phyloP scores from a whole-genome alignment of 2,329 filamentous ascomycete species.

The Xylariaceae sp. region DNA sequence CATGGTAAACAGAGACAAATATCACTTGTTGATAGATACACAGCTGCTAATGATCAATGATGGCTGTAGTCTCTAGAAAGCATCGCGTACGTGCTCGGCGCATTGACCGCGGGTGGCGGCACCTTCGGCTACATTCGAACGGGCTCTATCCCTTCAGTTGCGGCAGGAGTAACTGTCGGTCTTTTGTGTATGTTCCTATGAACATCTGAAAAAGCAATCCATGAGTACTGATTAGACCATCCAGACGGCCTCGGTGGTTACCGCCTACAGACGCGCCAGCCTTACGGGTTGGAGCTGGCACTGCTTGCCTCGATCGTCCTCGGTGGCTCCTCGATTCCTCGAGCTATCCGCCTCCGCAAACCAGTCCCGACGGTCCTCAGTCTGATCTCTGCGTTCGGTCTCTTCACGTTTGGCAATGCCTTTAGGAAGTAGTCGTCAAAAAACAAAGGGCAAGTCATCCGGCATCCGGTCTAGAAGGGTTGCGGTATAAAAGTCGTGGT shows the following conservation, averaged over 20 bases:
- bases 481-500: not conserved
- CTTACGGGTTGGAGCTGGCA: constrained; percentile 84
- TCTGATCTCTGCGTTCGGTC: constrained; percentile 69
- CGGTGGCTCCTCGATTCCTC: constrained; percentile 75
- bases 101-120: constrained; percentile 80
- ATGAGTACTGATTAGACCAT: constrained; percentile 11
- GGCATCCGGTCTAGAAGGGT: not conserved
- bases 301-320: constrained; percentile 82
- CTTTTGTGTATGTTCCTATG: constrained; percentile 45
- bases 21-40: not conserved
- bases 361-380: constrained; percentile 77
- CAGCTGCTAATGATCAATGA: constrained; percentile 24
- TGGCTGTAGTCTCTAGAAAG: constrained; percentile 38
- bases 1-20: constrained; percentile 20
- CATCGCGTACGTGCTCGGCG: constrained; percentile 72
- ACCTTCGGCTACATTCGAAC: constrained; percentile 81
- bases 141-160: constrained; percentile 78
- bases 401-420: constrained; percentile 73
- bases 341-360: constrained; percentile 78
- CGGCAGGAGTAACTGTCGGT: constrained; percentile 79
- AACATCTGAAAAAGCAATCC: not conserved
- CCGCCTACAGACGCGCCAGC: constrained; percentile 66
- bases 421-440: constrained; percentile 41
- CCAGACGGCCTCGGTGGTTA: constrained; percentile 72
- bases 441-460: constrained; percentile 3